Conservation (phyloP, 495 filamentous ascomycete genomes). For the Penicillium ucsense region DNA sequence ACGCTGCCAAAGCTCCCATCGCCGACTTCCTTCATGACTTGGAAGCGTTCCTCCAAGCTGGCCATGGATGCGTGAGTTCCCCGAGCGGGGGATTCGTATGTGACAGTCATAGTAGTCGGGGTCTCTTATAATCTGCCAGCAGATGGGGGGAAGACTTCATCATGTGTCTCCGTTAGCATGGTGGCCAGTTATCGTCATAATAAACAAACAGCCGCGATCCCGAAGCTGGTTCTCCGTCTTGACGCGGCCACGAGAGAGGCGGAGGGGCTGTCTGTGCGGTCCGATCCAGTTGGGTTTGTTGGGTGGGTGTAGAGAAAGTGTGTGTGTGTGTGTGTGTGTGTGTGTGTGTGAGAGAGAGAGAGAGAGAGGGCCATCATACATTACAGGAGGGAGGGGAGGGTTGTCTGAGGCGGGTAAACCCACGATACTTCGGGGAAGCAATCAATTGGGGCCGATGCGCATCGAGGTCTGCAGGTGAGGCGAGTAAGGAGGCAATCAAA, state of each 20-base stretch:
- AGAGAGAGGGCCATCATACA: background rate
- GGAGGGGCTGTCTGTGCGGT: too few species aligned
- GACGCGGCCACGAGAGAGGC: too few species aligned
- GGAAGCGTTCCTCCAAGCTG: conserved; percentile 76
- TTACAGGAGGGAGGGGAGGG: conserved; percentile 10
- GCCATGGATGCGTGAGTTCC: conserved; percentile 42
- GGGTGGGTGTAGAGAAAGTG: too few species aligned
- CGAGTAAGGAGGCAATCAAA: conserved; percentile 11
- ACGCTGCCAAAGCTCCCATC: conserved; percentile 99
- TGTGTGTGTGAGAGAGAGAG: background rate
- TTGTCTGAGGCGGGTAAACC: conserved; percentile 3
- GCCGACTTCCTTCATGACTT: conserved; percentile 94
- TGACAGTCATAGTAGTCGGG: conserved; percentile 51
- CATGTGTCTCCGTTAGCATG: conserved; percentile 7
- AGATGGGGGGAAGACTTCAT: conserved; percentile 24
- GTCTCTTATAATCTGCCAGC: conserved; percentile 35
- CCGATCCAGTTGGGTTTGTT: too few species aligned
- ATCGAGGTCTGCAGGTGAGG: conserved; percentile 18
- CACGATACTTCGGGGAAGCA: conserved; percentile 6
- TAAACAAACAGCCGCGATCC: background rate
- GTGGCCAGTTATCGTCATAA: too few species aligned
- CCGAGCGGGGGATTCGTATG: conserved; percentile 53
- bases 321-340: too few species aligned
- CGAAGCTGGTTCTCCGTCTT: too few species aligned
- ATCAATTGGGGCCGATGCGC: conserved; percentile 15